phyloP scores from a whole-genome alignment of 345 rosid genomes.

The Luvunga scandens region DNA sequence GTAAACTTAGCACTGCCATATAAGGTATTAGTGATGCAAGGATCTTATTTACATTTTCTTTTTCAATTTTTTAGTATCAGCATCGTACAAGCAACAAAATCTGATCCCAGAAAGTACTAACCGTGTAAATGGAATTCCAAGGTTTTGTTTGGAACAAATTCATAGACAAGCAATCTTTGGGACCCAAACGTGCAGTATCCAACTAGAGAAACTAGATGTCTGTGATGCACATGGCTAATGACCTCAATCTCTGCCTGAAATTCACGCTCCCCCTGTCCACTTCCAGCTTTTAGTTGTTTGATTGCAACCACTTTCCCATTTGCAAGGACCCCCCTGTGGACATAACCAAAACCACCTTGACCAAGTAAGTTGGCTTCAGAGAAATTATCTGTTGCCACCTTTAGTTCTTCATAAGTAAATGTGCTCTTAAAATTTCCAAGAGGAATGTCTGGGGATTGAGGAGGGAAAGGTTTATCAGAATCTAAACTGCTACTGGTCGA shows the following conservation, averaged over 20 bases:
- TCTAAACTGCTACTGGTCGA: constrained; percentile 36
- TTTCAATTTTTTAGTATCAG: background rate
- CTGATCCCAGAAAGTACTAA: constrained; percentile 25
- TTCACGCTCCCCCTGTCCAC: constrained; percentile 68
- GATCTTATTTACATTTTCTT: background rate
- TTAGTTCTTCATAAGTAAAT: constrained; percentile 52
- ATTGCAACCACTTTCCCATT: constrained; percentile 62
- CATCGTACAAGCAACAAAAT: constrained; percentile 4
- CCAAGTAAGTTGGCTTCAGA: constrained; percentile 53
- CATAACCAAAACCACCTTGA: constrained; percentile 83
- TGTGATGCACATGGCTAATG: constrained; percentile 64
- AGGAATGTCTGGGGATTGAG: constrained; percentile 36
- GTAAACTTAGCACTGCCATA: background rate
- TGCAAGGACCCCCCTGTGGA: constrained; percentile 59
- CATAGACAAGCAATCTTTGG: constrained; percentile 70
- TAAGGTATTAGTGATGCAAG: background rate
- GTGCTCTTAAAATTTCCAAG: constrained; percentile 46
- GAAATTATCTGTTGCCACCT: constrained; percentile 52
- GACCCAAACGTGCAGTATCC: constrained; percentile 63
- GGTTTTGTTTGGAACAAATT: constrained; percentile 67
- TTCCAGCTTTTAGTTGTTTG: constrained; percentile 67
- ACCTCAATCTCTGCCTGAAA: constrained; percentile 67
- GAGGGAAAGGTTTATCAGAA: constrained; percentile 32
- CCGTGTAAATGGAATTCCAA: constrained; percentile 72
- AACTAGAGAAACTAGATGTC: constrained; percentile 64